phyloP scores from a whole-genome alignment of 2,329 filamentous ascomycete genomes.

The Aureobasidium pullulans region DNA sequence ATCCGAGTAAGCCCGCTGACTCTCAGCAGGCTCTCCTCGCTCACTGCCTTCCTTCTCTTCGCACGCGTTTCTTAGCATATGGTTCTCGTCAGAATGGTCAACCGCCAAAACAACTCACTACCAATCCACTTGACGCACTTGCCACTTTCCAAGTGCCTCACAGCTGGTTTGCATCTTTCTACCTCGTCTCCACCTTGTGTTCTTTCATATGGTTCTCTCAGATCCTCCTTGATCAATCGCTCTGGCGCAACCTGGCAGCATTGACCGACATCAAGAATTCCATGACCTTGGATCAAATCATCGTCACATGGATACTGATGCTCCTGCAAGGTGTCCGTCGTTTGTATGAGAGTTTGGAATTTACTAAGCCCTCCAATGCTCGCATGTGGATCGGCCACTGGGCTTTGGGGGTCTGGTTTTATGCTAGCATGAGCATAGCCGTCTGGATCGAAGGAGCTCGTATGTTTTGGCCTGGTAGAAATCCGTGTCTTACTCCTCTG shows the following conservation, averaged over 20 bases:
- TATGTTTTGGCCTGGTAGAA: constrained; percentile 34
- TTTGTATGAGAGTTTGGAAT: constrained; percentile 63
- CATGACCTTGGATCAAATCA: constrained; percentile 57
- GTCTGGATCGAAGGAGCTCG: constrained; percentile 79
- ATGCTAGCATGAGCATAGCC: constrained; percentile 62
- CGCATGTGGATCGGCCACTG: constrained; percentile 84
- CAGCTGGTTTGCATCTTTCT: constrained; percentile 85
- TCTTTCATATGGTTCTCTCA: constrained; percentile 70
- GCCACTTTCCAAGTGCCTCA: constrained; percentile 65
- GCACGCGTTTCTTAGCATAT: constrained; percentile 52
- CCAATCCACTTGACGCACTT: constrained; percentile 36
- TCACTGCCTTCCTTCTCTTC: constrained; percentile 44
- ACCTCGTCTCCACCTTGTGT: constrained; percentile 60
- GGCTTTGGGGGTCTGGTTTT: constrained; percentile 70
- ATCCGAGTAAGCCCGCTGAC: constrained; percentile 9
- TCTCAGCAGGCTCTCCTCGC: constrained; percentile 41
- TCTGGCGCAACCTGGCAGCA: constrained; percentile 44
- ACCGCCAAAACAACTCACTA: background rate
- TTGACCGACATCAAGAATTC: constrained; percentile 25
- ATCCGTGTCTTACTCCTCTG: constrained; percentile 10
- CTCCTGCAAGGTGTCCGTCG: constrained; percentile 66
- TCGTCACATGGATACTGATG: constrained; percentile 65
- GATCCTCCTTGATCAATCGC: constrained; percentile 46
- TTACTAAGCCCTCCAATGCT: constrained; percentile 61
- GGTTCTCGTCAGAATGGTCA: constrained; percentile 41